A percentile compares a stretch with the other conserved stretches of the same genome.
These are phyloP conservation scores for Xanthoparmelia taractica DNA, from an alignment of 495 filamentous ascomycete species.

Conservation along the genomic window DNA sequence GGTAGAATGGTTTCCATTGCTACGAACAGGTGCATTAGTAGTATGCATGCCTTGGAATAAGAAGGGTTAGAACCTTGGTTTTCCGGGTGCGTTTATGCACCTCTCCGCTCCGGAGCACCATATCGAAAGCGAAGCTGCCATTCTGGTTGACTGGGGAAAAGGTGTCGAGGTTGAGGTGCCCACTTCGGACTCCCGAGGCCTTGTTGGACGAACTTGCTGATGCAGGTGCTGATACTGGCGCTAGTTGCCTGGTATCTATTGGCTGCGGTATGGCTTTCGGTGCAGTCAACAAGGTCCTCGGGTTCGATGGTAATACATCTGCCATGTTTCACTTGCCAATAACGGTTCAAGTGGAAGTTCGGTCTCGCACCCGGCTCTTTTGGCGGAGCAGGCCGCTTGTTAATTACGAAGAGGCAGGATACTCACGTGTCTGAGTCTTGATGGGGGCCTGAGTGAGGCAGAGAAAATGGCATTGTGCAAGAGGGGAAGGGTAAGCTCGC, in stretches of 20 bases:
- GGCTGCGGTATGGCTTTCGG: conserved; percentile 10
- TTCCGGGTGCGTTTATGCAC: conserved; percentile 83
- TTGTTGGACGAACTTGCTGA: not conserved
- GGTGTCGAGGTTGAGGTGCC: conserved; percentile 51
- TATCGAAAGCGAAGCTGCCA: conserved; percentile 90
- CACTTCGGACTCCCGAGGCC: conserved; percentile 32
- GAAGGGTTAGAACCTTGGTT: conserved; percentile 62
- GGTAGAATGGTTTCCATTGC: conserved; percentile 76
- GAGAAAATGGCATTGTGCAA: not conserved
- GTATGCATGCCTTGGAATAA: not conserved
- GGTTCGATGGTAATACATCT: not conserved
- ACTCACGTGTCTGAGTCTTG: not conserved
- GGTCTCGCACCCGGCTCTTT: not conserved
- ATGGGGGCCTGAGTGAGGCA: not conserved
- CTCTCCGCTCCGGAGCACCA: conserved; percentile 79
- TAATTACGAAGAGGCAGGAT: not conserved
- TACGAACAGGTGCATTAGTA: conserved; percentile 30
- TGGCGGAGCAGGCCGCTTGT: not conserved
- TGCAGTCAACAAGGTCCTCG: not conserved
- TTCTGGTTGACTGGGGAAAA: conserved; percentile 86
- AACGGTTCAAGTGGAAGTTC: not conserved
- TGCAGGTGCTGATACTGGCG: not conserved
- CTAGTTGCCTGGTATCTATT: conserved; percentile 6
- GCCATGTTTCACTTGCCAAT: not conserved
- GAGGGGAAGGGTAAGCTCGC: no score